Evolutionary conservation across 2,329 filamentous ascomycete species (phyloP).

Genomic region (Colletotrichum sp.): DNA sequence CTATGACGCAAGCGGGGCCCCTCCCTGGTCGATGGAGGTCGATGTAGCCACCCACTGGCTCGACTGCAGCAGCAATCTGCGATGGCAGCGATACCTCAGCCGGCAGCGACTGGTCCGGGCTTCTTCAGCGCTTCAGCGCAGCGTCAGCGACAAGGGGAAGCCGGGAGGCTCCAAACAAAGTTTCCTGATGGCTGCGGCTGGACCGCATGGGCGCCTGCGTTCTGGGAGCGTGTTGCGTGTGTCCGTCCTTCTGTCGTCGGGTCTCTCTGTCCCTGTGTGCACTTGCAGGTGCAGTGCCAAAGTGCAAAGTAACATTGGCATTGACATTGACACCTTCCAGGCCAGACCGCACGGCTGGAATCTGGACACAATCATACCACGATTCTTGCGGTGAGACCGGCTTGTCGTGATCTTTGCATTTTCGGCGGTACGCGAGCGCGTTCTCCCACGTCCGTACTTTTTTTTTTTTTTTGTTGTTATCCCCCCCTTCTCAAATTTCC

Average conservation of each 20-base stretch:
- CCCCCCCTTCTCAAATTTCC: neutral
- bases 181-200: slow-evolving; percentile 9
- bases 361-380: slow-evolving; percentile 3
- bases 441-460: neutral
- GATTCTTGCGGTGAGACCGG: slow-evolving; percentile 3
- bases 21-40: neutral
- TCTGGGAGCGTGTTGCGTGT: neutral
- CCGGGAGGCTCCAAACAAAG: neutral
- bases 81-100: neutral
- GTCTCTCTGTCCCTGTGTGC: neutral
- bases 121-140: slow-evolving; percentile 4
- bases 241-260: neutral
- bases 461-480: neutral
- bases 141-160: neutral
- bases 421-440: neutral
- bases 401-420: neutral
- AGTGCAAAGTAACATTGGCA: neutral
- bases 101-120: neutral
- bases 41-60: slow-evolving; percentile 1
- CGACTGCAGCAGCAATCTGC: neutral
- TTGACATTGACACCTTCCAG: neutral
- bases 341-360: neutral
- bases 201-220: neutral
- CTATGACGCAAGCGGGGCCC: slow-evolving; percentile 18
- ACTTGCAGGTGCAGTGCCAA: neutral